phyloP scores from a whole-genome alignment of 1,284 basidiomycete genomes.

The Pulveroboletus sp. region DNA sequence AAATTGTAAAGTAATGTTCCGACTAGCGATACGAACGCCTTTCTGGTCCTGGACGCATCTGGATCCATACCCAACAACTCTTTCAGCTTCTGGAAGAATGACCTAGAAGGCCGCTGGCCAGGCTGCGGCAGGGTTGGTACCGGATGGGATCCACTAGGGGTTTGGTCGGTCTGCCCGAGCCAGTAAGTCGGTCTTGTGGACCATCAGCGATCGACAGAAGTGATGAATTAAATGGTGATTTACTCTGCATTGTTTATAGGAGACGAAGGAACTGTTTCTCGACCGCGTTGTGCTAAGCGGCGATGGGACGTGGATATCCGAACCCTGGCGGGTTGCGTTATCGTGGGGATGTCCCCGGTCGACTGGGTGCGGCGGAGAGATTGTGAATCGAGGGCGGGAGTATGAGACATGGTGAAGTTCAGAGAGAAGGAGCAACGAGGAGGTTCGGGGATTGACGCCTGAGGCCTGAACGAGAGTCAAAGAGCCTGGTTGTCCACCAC shows the following conservation, averaged over 20 bases:
- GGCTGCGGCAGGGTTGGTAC: slow-evolving; percentile 5
- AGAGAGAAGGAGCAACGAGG: slow-evolving; percentile 18
- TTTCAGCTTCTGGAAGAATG: slow-evolving; percentile 35
- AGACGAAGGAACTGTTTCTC: slow-evolving; percentile 25
- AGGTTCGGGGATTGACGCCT: slow-evolving; percentile 31
- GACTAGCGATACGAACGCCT: slow-evolving; percentile 56
- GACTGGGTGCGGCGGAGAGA: slow-evolving; percentile 39
- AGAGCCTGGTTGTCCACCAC: slow-evolving; percentile 14
- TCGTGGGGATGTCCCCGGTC: slow-evolving; percentile 38
- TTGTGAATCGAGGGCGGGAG: slow-evolving; percentile 33
- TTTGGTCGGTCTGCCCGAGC: slow-evolving; percentile 30
- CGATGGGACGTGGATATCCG: slow-evolving; percentile 34
- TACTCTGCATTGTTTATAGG: slow-evolving; percentile 26
- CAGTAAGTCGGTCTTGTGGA: slow-evolving; percentile 25
- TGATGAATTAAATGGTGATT: slow-evolving; percentile 10
- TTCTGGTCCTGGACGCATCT: slow-evolving; percentile 54
- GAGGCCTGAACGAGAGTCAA: slow-evolving; percentile 22
- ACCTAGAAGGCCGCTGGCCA: slow-evolving; percentile 7
- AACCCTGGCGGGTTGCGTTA: slow-evolving; percentile 28
- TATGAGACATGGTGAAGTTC: slow-evolving; percentile 33
- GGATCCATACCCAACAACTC: slow-evolving; percentile 60
- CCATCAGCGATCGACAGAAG: slow-evolving; percentile 21
- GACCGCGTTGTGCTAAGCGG: slow-evolving; percentile 27
- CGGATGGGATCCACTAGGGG: slow-evolving; percentile 15
- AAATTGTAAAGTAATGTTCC: slow-evolving; percentile 57